These are phyloP conservation scores for Fusarium lyarnte DNA, from an alignment of 2,329 filamentous ascomycete genomes.

Conservation along the genomic window DNA sequence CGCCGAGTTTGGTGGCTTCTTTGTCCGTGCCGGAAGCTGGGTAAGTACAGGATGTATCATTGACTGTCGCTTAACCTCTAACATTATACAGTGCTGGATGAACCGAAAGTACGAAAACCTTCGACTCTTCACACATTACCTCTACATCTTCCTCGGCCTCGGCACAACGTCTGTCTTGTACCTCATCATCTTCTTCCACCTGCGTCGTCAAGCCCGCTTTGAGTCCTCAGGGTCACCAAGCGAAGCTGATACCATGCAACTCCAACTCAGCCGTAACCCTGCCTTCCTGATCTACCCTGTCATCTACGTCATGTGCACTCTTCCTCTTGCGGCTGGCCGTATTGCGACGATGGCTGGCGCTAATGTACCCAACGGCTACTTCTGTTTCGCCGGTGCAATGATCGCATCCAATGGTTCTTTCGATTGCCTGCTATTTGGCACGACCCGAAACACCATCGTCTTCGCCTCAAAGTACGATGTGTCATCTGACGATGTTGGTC, in stretches of 20 bases:
- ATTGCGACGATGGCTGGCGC: slow-evolving; percentile 69
- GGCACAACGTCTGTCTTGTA: slow-evolving; percentile 53
- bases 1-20: slow-evolving; percentile 57
- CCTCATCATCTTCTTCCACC: slow-evolving; percentile 52
- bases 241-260: slow-evolving; percentile 18
- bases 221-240: slow-evolving; percentile 10
- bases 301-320: slow-evolving; percentile 75
- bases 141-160: slow-evolving; percentile 67
- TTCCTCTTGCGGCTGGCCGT: slow-evolving; percentile 71
- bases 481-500: slow-evolving; percentile 57
- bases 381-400: slow-evolving; percentile 67
- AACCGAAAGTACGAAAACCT: slow-evolving; percentile 62
- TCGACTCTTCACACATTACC: slow-evolving; percentile 69
- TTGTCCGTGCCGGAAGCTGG: slow-evolving; percentile 73
- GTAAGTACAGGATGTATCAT: slow-evolving; percentile 46
- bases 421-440: slow-evolving; percentile 64
- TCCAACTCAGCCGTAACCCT: slow-evolving; percentile 51
- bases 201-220: slow-evolving; percentile 44
- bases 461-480: slow-evolving; percentile 52
- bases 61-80: neutral
- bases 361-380: slow-evolving; percentile 62
- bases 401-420: slow-evolving; percentile 66
- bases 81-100: slow-evolving; percentile 66
- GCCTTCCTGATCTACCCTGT: slow-evolving; percentile 74
- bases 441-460: slow-evolving; percentile 62